A percentile compares a stretch with the other conserved stretches of the same genome.
These are phyloP conservation scores for Sporothrix schenckii DNA, from an alignment of 2,329 filamentous ascomycete genomes.

Conservation along the genomic window DNA sequence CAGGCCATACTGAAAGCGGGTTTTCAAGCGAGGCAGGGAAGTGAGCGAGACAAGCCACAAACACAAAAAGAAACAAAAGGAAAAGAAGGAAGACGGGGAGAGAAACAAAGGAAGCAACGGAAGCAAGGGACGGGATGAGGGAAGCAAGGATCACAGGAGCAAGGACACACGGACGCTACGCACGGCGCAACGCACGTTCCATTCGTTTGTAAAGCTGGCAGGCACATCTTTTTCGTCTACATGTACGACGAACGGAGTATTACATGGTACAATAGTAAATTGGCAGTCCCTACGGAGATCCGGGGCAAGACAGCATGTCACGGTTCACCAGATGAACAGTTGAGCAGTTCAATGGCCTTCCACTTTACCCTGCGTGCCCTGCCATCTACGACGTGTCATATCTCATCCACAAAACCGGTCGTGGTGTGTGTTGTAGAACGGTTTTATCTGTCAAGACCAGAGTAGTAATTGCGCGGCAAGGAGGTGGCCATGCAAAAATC, in stretches of 20 bases:
- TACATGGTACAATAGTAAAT: neutral
- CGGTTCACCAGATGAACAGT: conserved; percentile 22
- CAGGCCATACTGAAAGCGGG: neutral
- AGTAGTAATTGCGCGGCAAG: neutral
- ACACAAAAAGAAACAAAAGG: neutral
- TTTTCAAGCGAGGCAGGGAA: neutral
- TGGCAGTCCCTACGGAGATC: conserved; percentile 22
- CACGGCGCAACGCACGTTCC: conserved; percentile 14
- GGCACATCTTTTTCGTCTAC: neutral
- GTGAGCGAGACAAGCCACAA: neutral
- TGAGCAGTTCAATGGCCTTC: neutral
- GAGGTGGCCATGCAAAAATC: neutral
- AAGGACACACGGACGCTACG: conserved; percentile 11
- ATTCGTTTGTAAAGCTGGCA: conserved; percentile 15
- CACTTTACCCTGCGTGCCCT: neutral
- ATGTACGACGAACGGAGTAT: too few species aligned
- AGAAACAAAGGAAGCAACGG: neutral
- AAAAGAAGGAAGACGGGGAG: neutral
- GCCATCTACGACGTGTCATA: neutral
- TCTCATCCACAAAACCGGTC: conserved; percentile 14
- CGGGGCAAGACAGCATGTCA: conserved; percentile 25
- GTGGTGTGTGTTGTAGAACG: neutral
- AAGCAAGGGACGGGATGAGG: neutral
- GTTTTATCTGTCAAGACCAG: neutral
- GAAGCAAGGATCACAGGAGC: neutral